A percentile compares a stretch with the other conserved stretches of the same genome.
phyloP scores from a whole-genome alignment of 1,284 basidiomycete species.

The Mycosarcoma mackinlayi region DNA sequence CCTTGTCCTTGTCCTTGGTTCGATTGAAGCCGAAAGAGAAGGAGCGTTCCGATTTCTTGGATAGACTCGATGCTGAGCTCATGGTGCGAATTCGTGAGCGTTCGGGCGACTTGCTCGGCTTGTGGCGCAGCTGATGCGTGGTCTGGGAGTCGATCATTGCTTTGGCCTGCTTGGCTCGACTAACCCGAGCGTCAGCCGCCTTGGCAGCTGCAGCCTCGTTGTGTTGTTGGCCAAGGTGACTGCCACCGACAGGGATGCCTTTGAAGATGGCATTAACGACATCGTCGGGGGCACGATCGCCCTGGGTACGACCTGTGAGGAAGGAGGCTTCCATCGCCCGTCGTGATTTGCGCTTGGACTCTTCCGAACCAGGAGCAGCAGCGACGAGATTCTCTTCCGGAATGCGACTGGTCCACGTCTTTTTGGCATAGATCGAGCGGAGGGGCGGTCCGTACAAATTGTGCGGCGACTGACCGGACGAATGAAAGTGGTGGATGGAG shows the following conservation, averaged over 20 bases:
- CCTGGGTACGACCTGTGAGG: slow-evolving; percentile 31
- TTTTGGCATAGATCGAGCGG: slow-evolving; percentile 34
- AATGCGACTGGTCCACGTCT: slow-evolving; percentile 38
- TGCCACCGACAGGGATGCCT: slow-evolving; percentile 40
- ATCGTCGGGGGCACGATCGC: slow-evolving; percentile 50
- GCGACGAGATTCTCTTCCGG: slow-evolving; percentile 39
- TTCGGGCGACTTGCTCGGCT: slow-evolving; percentile 20
- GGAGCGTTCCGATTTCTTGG: slow-evolving; percentile 43
- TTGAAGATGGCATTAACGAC: slow-evolving; percentile 55
- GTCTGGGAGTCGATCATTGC: slow-evolving; percentile 3
- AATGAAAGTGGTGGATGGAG: slow-evolving; percentile 21
- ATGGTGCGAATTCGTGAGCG: slow-evolving; percentile 17
- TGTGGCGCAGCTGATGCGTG: neutral
- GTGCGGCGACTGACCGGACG: slow-evolving; percentile 19
- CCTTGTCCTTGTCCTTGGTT: slow-evolving; percentile 32
- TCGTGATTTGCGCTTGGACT: slow-evolving; percentile 9
- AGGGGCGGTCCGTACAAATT: slow-evolving; percentile 36
- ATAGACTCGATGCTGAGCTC: slow-evolving; percentile 26
- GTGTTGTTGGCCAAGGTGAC: slow-evolving; percentile 12
- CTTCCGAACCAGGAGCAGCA: slow-evolving; percentile 13
- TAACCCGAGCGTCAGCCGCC: slow-evolving; percentile 3
- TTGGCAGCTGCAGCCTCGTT: slow-evolving; percentile 15
- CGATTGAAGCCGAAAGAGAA: slow-evolving; percentile 30
- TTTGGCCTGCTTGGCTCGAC: slow-evolving; percentile 6
- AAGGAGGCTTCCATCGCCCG: slow-evolving; percentile 16